These are phyloP conservation scores for Triticum monococcum DNA, from an alignment of 176 grass and related monocot species.

Conservation along the genomic window DNA sequence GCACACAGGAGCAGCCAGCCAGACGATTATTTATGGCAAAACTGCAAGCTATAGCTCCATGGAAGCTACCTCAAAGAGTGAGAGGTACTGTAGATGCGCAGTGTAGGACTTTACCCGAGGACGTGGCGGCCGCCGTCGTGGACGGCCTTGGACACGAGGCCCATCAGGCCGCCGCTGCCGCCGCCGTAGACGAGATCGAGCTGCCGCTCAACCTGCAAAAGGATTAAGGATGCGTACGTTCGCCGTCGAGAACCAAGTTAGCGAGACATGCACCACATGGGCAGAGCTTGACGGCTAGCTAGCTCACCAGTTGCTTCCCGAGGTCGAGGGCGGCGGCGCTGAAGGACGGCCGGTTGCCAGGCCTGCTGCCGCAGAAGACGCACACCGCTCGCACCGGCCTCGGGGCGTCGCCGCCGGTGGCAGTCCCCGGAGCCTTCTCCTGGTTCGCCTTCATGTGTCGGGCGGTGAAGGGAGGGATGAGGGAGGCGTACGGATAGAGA, in stretches of 20 bases:
- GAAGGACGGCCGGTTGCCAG: conserved; percentile 75
- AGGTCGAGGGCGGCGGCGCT: conserved; percentile 77
- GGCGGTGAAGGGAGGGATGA: background rate
- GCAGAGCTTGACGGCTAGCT: background rate
- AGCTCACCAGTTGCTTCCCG: conserved; percentile 67
- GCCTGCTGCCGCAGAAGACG: conserved; percentile 88
- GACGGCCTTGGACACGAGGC: conserved; percentile 76
- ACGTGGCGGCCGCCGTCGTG: conserved; percentile 85
- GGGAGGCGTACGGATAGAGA: background rate
- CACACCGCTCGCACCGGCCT: conserved; percentile 55
- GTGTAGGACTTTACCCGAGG: conserved; percentile 62
- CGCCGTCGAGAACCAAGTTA: background rate
- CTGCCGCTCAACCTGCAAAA: conserved; percentile 65
- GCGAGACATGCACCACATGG: background rate
- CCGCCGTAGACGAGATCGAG: conserved; percentile 95
- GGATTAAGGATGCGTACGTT: background rate
- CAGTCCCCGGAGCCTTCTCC: conserved; percentile 4
- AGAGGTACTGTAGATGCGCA: background rate
- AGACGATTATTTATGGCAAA: background rate
- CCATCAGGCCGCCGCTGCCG: conserved; percentile 93
- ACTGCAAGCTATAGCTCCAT: background rate
- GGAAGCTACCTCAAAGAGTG: background rate
- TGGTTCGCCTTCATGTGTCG: conserved; percentile 45
- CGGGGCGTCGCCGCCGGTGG: background rate
- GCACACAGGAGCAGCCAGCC: background rate